phyloP scores from a whole-genome alignment of 345 rosid species.

The Atalantia buxifolia region DNA sequence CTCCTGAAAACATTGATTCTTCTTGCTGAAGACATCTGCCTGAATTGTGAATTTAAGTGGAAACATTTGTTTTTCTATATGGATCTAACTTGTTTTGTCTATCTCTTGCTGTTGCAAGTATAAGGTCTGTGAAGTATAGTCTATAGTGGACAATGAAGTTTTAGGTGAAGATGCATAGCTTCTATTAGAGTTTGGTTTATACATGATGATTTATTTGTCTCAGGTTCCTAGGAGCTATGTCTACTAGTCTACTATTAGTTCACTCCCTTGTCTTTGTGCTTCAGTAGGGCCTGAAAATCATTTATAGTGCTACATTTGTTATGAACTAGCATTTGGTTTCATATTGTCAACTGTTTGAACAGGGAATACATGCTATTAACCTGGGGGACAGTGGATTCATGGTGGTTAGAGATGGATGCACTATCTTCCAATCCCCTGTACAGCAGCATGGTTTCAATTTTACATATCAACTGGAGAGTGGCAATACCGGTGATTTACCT shows the following conservation, averaged over 20 bases:
- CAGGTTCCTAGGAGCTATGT: background rate
- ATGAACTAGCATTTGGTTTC: background rate
- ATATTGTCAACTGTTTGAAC: background rate
- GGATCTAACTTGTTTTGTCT: background rate
- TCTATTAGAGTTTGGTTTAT: background rate
- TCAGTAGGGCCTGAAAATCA: background rate
- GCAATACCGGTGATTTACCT: constrained; percentile 67
- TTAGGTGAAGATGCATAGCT: background rate
- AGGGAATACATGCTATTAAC: constrained; percentile 82
- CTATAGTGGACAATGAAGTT: background rate
- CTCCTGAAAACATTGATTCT: background rate
- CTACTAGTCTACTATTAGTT: background rate
- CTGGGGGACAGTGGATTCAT: constrained; percentile 97
- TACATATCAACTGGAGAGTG: constrained; percentile 87
- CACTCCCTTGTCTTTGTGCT: background rate
- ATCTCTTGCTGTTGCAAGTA: background rate
- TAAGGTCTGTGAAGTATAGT: background rate
- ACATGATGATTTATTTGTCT: background rate
- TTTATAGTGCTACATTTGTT: background rate
- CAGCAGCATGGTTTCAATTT: constrained; percentile 97
- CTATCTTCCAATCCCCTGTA: constrained; percentile 81
- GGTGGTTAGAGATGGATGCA: constrained; percentile 79
- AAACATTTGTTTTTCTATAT: background rate
- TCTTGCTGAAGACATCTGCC: background rate
- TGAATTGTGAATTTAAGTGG: background rate